Evolutionary conservation across 345 rosid genomes (phyloP).

Genomic region (Angophora floribunda): DNA sequence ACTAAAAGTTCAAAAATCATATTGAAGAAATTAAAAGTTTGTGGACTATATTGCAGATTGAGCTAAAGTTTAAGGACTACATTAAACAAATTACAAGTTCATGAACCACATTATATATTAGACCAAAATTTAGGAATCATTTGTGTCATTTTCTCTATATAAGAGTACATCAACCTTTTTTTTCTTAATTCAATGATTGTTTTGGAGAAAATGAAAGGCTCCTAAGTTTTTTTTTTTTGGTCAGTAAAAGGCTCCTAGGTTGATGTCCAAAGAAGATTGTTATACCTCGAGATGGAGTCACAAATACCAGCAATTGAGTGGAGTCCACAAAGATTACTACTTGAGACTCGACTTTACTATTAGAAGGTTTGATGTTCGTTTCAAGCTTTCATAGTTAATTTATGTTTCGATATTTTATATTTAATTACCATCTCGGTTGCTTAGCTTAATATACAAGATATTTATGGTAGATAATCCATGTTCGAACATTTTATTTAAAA

Average conservation of each 20-base stretch:
- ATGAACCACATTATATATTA: too few relatives aligned
- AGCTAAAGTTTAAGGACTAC: too few relatives aligned
- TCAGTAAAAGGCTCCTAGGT: neutral
- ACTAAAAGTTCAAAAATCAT: too few relatives aligned
- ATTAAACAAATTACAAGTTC: too few relatives aligned
- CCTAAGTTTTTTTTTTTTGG: neutral
- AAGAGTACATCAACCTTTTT: neutral
- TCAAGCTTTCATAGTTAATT: neutral
- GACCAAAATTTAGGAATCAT: too few relatives aligned
- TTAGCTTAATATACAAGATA: neutral
- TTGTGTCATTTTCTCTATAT: neutral
- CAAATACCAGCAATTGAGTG: neutral
- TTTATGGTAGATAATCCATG: neutral
- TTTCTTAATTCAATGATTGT: neutral
- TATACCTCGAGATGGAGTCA: neutral
- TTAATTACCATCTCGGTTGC: neutral
- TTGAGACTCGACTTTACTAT: neutral
- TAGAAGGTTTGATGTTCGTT: neutral
- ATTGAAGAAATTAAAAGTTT: too few relatives aligned
- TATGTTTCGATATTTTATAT: neutral
- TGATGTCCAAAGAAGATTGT: neutral
- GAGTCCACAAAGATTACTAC: neutral
- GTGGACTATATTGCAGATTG: too few relatives aligned
- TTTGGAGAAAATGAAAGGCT: neutral
- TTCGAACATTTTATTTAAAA: neutral